phyloP scores from a whole-genome alignment of 1,284 basidiomycete species.

The Marasmius fiardii region DNA sequence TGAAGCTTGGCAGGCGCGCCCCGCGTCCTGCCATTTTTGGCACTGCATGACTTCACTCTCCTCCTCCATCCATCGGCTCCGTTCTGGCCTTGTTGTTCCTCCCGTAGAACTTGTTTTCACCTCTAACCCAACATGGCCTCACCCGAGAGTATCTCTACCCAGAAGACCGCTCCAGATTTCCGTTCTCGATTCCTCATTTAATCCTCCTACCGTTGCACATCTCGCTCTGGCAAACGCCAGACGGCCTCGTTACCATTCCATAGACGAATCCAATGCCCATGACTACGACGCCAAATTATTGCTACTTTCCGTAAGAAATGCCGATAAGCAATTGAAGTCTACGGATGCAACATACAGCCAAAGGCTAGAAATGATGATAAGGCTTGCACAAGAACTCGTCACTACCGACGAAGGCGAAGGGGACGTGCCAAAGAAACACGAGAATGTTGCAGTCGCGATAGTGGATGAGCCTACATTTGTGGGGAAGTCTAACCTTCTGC shows the following conservation, averaged over 20 bases:
- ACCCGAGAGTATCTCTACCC: slow-evolving; percentile 12
- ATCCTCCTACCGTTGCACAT: slow-evolving; percentile 90
- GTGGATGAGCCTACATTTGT: slow-evolving; percentile 90
- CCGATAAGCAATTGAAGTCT: slow-evolving; percentile 76
- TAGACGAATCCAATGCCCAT: slow-evolving; percentile 10
- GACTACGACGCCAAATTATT: slow-evolving; percentile 78
- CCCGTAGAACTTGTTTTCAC: slow-evolving; percentile 52
- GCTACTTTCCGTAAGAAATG: slow-evolving; percentile 85
- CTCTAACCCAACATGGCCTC: slow-evolving; percentile 58
- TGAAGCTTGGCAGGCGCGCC: neutral
- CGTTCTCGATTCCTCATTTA: slow-evolving; percentile 91
- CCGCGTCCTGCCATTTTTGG: neutral
- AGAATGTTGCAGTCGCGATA: slow-evolving; percentile 77
- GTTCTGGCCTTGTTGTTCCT: slow-evolving; percentile 35
- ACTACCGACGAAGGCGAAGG: slow-evolving; percentile 8
- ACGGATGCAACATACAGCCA: slow-evolving; percentile 75
- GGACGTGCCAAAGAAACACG: slow-evolving; percentile 7
- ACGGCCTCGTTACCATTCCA: slow-evolving; percentile 23
- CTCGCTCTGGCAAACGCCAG: slow-evolving; percentile 64
- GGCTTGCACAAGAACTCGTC: slow-evolving; percentile 53
- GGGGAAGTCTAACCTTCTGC: slow-evolving; percentile 70
- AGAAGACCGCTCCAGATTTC: slow-evolving; percentile 42
- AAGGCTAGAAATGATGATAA: slow-evolving; percentile 80
- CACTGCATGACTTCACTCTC: neutral
- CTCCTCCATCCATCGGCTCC: slow-evolving; percentile 38